A percentile compares a stretch with the other conserved stretches of the same genome.
These are phyloP conservation scores for Boletus sensibilis DNA, from an alignment of 768 basidiomycete species.

Conservation along the genomic window DNA sequence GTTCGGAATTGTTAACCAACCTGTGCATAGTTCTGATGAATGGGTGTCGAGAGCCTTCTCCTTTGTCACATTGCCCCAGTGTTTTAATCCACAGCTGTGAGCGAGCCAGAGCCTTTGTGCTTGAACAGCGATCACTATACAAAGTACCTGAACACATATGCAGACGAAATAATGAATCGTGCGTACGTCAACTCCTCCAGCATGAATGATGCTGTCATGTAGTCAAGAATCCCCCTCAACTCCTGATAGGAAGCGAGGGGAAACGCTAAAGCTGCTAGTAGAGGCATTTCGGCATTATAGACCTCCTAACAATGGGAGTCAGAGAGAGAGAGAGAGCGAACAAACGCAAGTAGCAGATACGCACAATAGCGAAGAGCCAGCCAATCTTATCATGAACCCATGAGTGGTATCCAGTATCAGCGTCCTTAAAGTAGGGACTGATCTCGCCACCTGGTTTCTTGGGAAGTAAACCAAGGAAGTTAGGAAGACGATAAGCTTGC, in stretches of 20 bases:
- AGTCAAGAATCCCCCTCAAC: constrained; percentile 27
- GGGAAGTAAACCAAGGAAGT: constrained; percentile 23
- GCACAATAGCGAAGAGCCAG: constrained; percentile 23
- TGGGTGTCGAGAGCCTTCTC: no score
- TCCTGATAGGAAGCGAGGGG: constrained; percentile 23
- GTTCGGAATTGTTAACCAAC: no score
- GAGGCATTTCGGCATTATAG: constrained; percentile 28
- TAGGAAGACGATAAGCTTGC: constrained; percentile 23
- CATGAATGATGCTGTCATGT: constrained; percentile 34
- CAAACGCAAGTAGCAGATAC: neutral
- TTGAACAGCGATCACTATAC: constrained; percentile 27
- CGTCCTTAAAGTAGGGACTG: constrained; percentile 27
- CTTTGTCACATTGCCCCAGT: no score
- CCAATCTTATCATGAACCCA: constrained; percentile 26
- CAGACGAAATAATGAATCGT: neutral
- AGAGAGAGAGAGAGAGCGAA: neutral
- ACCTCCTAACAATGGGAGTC: constrained; percentile 19
- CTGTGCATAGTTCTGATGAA: no score
- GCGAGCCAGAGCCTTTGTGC: constrained; percentile 11
- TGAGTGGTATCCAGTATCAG: constrained; percentile 19
- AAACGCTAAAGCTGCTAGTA: constrained; percentile 25
- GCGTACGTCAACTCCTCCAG: constrained; percentile 30
- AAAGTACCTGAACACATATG: neutral
- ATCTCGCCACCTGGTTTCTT: constrained; percentile 29
- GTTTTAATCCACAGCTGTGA: constrained; percentile 15